Conservation (phyloP, 768 basidiomycete genomes). For the Ephemerocybe angulata region DNA sequence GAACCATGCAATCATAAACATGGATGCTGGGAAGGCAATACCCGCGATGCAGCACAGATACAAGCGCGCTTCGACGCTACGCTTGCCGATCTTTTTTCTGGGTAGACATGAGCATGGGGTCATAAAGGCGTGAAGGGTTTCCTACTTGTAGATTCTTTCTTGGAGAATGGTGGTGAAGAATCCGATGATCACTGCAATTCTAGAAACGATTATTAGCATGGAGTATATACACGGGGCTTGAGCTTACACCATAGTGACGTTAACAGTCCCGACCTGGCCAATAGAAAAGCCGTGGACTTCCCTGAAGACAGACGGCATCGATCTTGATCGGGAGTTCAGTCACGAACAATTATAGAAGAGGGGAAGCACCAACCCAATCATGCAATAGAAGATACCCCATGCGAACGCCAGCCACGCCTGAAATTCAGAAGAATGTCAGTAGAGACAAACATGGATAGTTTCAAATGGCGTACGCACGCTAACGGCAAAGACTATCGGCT, state of each 20-base stretch:
- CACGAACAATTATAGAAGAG: conserved; percentile 28
- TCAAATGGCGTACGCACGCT: no score
- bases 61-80: conserved; percentile 49
- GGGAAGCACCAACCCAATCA: conserved; percentile 38
- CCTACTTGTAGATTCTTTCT: conserved; percentile 44
- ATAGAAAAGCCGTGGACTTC: conserved; percentile 53
- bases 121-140: not conserved
- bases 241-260: conserved; percentile 49
- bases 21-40: conserved; percentile 47
- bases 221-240: not conserved
- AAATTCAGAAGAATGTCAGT: no score
- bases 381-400: conserved; percentile 69
- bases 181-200: conserved; percentile 48
- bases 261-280: conserved; percentile 56
- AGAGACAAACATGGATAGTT: no score
- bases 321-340: conserved; percentile 32
- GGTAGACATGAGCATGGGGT: not conserved
- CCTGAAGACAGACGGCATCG: conserved; percentile 53
- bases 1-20: conserved; percentile 70
- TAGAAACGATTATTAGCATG: conserved; percentile 18
- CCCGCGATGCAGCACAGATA: conserved; percentile 47
- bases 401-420: conserved; percentile 66
- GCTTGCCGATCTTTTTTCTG: conserved; percentile 24
- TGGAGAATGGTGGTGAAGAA: conserved; percentile 41
- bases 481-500: conserved; percentile 69